A percentile compares a stretch with the other conserved stretches of the same genome.
phyloP scores from a whole-genome alignment of 257 asterid species.

The Haberlea rhodopensis region DNA sequence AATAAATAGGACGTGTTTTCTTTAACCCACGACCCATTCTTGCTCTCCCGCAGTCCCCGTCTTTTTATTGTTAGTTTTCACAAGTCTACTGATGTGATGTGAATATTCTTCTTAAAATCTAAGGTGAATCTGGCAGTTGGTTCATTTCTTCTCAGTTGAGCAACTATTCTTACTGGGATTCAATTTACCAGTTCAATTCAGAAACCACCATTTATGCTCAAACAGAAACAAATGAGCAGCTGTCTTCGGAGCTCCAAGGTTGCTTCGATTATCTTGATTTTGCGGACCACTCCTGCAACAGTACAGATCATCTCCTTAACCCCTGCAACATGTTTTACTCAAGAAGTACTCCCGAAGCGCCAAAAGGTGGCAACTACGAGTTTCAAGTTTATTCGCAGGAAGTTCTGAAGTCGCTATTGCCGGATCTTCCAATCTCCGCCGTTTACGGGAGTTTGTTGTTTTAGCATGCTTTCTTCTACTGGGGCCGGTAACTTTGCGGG shows the following conservation, averaged over 20 bases:
- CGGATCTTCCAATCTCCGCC: neutral
- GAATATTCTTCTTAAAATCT: neutral
- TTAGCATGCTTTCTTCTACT: too few species aligned
- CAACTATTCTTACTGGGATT: neutral
- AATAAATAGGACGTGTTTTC: neutral
- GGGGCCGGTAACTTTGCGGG: slow-evolving; percentile 57
- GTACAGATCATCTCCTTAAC: neutral
- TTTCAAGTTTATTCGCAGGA: neutral
- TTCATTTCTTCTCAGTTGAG: neutral
- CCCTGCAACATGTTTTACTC: neutral
- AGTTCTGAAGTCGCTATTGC: neutral
- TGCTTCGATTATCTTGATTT: neutral
- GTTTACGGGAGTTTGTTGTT: neutral
- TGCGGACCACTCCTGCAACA: neutral
- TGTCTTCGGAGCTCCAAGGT: neutral
- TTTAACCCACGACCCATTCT: neutral
- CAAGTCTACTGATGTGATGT: too few species aligned
- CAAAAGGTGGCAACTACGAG: neutral
- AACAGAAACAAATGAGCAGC: neutral
- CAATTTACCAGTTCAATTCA: neutral
- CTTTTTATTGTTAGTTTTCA: too few species aligned
- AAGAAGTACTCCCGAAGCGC: neutral
- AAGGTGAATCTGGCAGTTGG: neutral
- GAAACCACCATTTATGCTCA: neutral
- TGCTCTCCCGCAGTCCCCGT: neutral